Base-by-base conservation (phyloP, 2,329 filamentous ascomycete species). In the Pseudomassariella vexata region DNA sequence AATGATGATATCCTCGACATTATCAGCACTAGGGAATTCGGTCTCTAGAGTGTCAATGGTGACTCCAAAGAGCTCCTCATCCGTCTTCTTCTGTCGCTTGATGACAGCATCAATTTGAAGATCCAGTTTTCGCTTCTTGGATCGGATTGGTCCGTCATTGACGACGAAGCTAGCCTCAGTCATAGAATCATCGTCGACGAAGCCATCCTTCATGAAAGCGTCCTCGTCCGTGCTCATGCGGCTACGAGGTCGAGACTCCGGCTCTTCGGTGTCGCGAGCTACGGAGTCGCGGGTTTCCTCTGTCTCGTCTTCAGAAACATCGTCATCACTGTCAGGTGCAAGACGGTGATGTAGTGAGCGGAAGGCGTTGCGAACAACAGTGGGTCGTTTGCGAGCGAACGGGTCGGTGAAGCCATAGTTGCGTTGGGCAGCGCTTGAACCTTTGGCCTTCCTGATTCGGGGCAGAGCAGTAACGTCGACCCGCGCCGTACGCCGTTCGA, bases 341-440 rank as follows among this genome's bases (percentile, higher is more conserved):
- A 92, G 68, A 20, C 80, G 76, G 59, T 94, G 83, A 53, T 95
- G 87, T 12, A 96, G 70, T 6, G 86, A 85, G 32, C 88, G 78
- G 55, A 88, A 79, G 16, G 79, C 73, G 39, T 78, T 79, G 25
- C 66, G 65, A 10, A 60, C 53, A 52, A 70, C 52, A 41, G 74
- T 47, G 59, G 73, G 78, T 54, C 73, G 85, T 41, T 72, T 69
- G 40, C 75, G 71, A 16, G 67, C 85, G 48, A 79, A 79, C 0
- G 75, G 73, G 52, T 87, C 81, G 32, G 79, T 66, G 52, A 85
- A 84, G 7, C 72, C 76, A 46, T 73, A 62, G 45, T 75, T 77
- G 22, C 70, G 69, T 37, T 73, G 71, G 20, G 76, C 73, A 30
- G 71, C 67, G 28, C 63, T 68, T 43, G 66, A 61, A 24, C 66